Evolutionary conservation across 2,329 filamentous ascomycete genomes (phyloP).

Genomic region (Ophiostoma himal-ulmi): DNA sequence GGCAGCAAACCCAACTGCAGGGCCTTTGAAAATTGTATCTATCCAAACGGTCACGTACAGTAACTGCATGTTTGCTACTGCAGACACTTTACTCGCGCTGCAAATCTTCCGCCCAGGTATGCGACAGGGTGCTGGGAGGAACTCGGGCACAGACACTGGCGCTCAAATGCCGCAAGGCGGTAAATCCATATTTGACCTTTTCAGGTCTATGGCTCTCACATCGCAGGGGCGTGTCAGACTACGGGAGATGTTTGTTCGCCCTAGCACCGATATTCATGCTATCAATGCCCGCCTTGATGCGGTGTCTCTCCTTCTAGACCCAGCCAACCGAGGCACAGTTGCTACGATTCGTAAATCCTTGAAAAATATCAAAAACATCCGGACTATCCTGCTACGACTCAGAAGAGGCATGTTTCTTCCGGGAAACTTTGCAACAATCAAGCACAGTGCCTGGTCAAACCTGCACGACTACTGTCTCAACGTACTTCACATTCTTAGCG

Average conservation of each 20-base stretch:
- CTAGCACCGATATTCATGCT: slow-evolving; percentile 59
- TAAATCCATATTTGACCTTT: slow-evolving; percentile 77
- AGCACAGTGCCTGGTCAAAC: slow-evolving; percentile 66
- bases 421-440: slow-evolving; percentile 46
- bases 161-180: slow-evolving; percentile 62
- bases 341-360: slow-evolving; percentile 55
- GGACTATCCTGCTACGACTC: slow-evolving; percentile 60
- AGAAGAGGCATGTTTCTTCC: slow-evolving; percentile 66
- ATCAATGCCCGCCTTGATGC: slow-evolving; percentile 68
- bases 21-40: slow-evolving; percentile 53
- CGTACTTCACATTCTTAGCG: slow-evolving; percentile 57
- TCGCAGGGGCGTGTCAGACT: slow-evolving; percentile 70
- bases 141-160: slow-evolving; percentile 54
- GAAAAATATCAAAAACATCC: slow-evolving; percentile 70
- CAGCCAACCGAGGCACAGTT: slow-evolving; percentile 58
- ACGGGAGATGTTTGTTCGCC: slow-evolving; percentile 75
- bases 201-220: slow-evolving; percentile 67
- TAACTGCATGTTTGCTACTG: slow-evolving; percentile 68
- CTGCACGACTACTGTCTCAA: slow-evolving; percentile 66
- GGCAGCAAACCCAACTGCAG: not conserved
- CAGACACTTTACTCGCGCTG: slow-evolving; percentile 72
- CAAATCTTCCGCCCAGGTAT: slow-evolving; percentile 83
- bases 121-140: slow-evolving; percentile 64
- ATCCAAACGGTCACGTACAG: slow-evolving; percentile 70
- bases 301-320: slow-evolving; percentile 59